A percentile compares a stretch with the other conserved stretches of the same genome.
Evolutionary conservation across 371 early-diverging fungal genomes (phyloP).

Genomic region (Mucor piriformis): DNA sequence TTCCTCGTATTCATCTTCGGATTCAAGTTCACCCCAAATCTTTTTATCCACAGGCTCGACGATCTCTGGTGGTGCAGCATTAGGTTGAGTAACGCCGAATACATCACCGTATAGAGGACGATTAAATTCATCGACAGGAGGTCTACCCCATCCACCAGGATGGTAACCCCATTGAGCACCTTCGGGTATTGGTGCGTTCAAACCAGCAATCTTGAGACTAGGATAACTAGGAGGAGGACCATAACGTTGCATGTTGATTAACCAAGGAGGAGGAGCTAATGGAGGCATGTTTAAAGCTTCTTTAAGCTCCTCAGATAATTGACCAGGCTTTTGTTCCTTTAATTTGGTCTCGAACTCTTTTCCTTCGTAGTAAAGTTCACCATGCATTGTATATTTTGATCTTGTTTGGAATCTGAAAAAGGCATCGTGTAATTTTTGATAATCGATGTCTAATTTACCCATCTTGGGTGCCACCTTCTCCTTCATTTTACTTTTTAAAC

Average conservation of each 20-base stretch:
- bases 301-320: constrained; percentile 84
- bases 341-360: constrained; percentile 93
- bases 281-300: constrained; percentile 90
- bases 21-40: constrained; percentile 86
- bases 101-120: constrained; percentile 97
- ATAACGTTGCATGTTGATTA: constrained; percentile 98
- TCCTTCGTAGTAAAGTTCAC: constrained; percentile 97
- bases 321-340: constrained; percentile 90
- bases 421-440: constrained; percentile 95
- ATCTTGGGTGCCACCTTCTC: constrained; percentile 93
- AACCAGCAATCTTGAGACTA: constrained; percentile 90
- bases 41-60: constrained; percentile 74
- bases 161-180: constrained; percentile 99
- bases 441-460: constrained; percentile 95
- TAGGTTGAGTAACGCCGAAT: constrained; percentile 69
- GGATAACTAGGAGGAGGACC: constrained; percentile 98
- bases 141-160: constrained; percentile 98
- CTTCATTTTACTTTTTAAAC: constrained; percentile 83
- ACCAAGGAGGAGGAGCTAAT: constrained; percentile 97
- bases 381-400: constrained; percentile 81
- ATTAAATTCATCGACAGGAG: constrained; percentile 95
- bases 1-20: constrained; percentile 66
- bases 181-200: constrained; percentile 97
- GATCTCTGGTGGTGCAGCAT: constrained; percentile 47
- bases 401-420: constrained; percentile 96